Base-by-base conservation (phyloP, 371 early-diverging fungal species). In the Lichtheimia corymbifera region DNA sequence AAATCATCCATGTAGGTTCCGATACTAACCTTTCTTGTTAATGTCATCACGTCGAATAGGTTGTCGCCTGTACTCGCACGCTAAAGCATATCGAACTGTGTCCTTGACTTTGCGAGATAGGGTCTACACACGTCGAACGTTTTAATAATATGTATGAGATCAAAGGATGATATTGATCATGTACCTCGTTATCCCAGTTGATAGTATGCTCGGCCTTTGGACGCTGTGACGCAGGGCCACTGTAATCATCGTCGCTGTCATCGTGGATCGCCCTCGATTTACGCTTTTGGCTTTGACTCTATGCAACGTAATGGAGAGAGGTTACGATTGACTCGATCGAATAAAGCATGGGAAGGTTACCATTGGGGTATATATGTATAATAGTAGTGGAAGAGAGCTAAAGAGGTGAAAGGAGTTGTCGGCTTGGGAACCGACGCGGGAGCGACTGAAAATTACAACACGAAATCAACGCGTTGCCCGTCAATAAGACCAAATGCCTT, bases 1-100 rank as follows among this genome's bases (percentile, higher is more conserved):
- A 9, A 9, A 9, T 35, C 9, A 11, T 6, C 35, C 35, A 6
- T 35, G 9, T 35, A 9, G 4, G 0, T 40, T 44, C 0, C n/a
- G 7, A 12, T 22, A 30, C 54, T 30, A 63, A 80, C 85, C 67
- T 74, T 77, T 75, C 65, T 77, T 78, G 42, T 63, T 77, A 25
- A 91, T 77, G 24, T 91, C 89, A 13, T 91, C 89, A 52, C 86
- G 78, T 55, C 77, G 74, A 47, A 89, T 68, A 0, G 75, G 60
- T 15, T 66, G 59, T 22, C 77, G 73, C 41, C 81, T 77, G 52
- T 76, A 78, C 49, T 89, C 84, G 42, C 82, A 80, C 22, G 84
- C 81, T 5, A 91, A 64, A 4, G 86, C 88, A 49, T 84, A 79
- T 40, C 91, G 82, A 13, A 88, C 87, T 0, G 83, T 55, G 51